Percentiles rank a stretch among this genome's conserved stretches.
Conservation (phyloP, 768 basidiomycete genomes). For the Suillus brevipes region DNA sequence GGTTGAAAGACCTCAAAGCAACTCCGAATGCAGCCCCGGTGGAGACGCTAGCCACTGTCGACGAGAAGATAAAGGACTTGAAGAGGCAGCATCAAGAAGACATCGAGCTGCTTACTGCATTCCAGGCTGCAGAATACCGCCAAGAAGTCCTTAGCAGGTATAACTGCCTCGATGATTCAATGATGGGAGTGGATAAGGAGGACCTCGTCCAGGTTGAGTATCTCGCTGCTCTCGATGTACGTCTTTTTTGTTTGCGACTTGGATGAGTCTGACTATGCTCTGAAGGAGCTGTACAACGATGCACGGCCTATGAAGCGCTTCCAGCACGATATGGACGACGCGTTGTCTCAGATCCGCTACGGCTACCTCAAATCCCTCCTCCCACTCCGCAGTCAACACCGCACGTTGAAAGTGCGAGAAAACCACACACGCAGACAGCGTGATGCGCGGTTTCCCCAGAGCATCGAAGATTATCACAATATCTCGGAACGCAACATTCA, state of each 20-base stretch:
- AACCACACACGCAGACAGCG: constrained; percentile 21
- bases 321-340: constrained; percentile 29
- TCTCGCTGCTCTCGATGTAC: constrained; percentile 24
- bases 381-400: constrained; percentile 18
- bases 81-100: constrained; percentile 31
- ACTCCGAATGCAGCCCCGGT: constrained; percentile 1
- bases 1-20: constrained; percentile 24
- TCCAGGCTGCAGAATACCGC: constrained; percentile 32
- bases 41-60: constrained; percentile 30
- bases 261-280: not conserved
- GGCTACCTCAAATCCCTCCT: constrained; percentile 28
- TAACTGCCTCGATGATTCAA: constrained; percentile 23
- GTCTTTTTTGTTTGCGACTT: not conserved
- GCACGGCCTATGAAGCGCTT: constrained; percentile 21
- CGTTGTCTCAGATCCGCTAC: constrained; percentile 30
- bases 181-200: constrained; percentile 27
- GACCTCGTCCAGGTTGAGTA: constrained; percentile 29
- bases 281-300: constrained; percentile 22
- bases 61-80: constrained; percentile 30
- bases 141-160: constrained; percentile 36
- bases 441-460: constrained; percentile 37
- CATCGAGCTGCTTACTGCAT: constrained; percentile 30
- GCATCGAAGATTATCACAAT: constrained; percentile 27
- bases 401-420: constrained; percentile 20
- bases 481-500: constrained; percentile 43